Conservation (phyloP, 192 early-diverging fungal species). For the Radiomyces spectabilis region DNA sequence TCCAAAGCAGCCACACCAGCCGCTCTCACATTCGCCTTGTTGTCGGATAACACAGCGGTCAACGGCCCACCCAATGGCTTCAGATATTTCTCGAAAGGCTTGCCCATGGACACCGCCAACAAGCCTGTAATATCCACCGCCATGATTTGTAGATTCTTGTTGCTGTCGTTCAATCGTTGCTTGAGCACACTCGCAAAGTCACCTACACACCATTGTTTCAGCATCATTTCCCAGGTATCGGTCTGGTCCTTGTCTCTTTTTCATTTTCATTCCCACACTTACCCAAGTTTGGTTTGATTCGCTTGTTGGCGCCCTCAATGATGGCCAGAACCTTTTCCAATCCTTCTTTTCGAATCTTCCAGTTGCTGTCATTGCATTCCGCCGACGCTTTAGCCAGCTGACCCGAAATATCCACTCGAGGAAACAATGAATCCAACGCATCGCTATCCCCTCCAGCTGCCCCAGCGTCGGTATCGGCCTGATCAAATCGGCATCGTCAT, state of each 20-base stretch:
- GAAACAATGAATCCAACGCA: conserved; percentile 77
- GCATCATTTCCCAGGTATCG: no score
- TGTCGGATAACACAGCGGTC: conserved; percentile 72
- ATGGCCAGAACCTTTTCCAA: conserved; percentile 75
- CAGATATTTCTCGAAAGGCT: conserved; percentile 73
- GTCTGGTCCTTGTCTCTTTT: no score
- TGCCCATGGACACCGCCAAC: conserved; percentile 77
- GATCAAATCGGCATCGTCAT: neutral
- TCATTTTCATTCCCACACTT: no score
- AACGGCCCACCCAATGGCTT: conserved; percentile 65
- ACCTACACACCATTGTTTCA: no score
- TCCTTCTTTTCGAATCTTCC: conserved; percentile 91
- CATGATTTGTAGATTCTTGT: conserved; percentile 79
- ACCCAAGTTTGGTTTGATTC: conserved; percentile 73
- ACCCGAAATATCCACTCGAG: conserved; percentile 72
- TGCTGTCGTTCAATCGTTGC: conserved; percentile 77
- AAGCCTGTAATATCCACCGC: conserved; percentile 75
- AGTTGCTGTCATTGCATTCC: conserved; percentile 73
- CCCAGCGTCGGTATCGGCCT: conserved; percentile 17
- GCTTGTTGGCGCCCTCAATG: conserved; percentile 70
- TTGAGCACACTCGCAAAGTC: conserved; percentile 82
- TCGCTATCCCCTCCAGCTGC: conserved; percentile 30
- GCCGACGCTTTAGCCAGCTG: conserved; percentile 51
- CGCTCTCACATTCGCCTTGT: conserved; percentile 81
- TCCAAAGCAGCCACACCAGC: conserved; percentile 71